phyloP scores from a whole-genome alignment of 2,329 filamentous ascomycete species.

The Fusarium sacchari region DNA sequence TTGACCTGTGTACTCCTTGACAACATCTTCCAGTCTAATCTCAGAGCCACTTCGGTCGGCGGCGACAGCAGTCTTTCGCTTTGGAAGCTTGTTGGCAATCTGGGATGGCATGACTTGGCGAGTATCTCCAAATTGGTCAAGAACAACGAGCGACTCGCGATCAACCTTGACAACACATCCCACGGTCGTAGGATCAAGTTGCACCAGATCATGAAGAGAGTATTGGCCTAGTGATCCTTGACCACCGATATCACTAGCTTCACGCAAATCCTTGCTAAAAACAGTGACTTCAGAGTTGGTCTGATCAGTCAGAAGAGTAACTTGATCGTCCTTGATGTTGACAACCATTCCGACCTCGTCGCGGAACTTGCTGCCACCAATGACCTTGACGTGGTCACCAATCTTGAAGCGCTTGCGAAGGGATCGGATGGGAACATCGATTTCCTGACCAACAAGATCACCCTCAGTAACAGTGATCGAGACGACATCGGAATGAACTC shows the following conservation, averaged over 20 bases:
- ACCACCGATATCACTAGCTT: slow-evolving; percentile 91
- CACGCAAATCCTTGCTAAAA: slow-evolving; percentile 95
- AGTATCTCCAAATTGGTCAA: slow-evolving; percentile 89
- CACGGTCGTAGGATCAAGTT: slow-evolving; percentile 91
- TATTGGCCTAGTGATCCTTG: slow-evolving; percentile 87
- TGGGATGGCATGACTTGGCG: slow-evolving; percentile 89
- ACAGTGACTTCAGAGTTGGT: slow-evolving; percentile 94
- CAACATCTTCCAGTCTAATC: slow-evolving; percentile 89
- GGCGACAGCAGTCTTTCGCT: slow-evolving; percentile 84
- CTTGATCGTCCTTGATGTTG: slow-evolving; percentile 88
- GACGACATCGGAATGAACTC: slow-evolving; percentile 91
- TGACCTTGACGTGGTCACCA: slow-evolving; percentile 98
- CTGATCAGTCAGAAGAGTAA: slow-evolving; percentile 93
- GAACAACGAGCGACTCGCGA: slow-evolving; percentile 86
- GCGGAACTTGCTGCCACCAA: slow-evolving; percentile 91
- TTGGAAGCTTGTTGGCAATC: slow-evolving; percentile 87
- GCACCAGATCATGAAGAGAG: slow-evolving; percentile 91
- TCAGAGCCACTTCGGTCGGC: slow-evolving; percentile 94
- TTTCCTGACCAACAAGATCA: slow-evolving; percentile 80
- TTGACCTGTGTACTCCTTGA: slow-evolving; percentile 90
- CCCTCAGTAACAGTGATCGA: slow-evolving; percentile 87
- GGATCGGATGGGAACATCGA: slow-evolving; percentile 92
- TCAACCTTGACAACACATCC: slow-evolving; percentile 96
- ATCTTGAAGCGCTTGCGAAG: slow-evolving; percentile 91
- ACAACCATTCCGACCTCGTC: slow-evolving; percentile 98